Evolutionary conservation across 805 yeast genomes (phyloP).

Genomic region (Kodamaea neixiangensis): DNA sequence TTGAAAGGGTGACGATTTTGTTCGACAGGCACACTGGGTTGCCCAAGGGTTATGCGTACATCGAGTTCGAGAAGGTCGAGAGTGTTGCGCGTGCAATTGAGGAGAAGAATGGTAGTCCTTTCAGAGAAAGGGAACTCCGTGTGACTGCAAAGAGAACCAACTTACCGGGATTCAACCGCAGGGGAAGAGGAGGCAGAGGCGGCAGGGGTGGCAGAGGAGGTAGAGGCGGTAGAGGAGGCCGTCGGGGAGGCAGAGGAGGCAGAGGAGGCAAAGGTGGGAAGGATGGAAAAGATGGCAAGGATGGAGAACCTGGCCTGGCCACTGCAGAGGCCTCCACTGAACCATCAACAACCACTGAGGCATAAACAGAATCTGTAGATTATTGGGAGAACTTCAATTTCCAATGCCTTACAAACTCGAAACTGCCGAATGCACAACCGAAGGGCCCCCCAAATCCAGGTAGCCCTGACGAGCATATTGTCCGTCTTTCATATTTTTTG

Average conservation of each 20-base stretch:
- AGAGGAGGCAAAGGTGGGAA: constrained; percentile 19
- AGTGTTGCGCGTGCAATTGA: constrained; percentile 50
- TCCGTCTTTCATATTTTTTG: not conserved
- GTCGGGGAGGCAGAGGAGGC: constrained; percentile 22
- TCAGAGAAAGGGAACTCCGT: constrained; percentile 49
- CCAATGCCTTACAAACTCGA: not conserved
- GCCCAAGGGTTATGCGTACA: constrained; percentile 63
- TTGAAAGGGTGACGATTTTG: constrained; percentile 55
- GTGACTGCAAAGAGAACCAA: constrained; percentile 57
- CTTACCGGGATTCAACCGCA: constrained; percentile 45
- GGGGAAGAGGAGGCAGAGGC: constrained; percentile 27
- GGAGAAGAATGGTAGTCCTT: constrained; percentile 39
- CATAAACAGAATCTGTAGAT: not conserved
- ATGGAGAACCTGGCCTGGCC: not conserved
- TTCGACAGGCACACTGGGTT: constrained; percentile 45
- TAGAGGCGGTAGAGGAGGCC: constrained; percentile 29
- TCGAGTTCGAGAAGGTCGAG: constrained; percentile 51
- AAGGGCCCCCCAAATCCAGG: too few relatives aligned
- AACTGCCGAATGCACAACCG: not conserved
- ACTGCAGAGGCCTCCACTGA: not conserved
- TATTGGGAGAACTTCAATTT: not conserved
- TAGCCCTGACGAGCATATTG: not conserved
- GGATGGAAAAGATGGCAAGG: constrained; percentile 10
- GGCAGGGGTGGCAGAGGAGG: constrained; percentile 37
- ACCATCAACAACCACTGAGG: not conserved